phyloP scores from a whole-genome alignment of 1,139 yeast genomes.

The Geotrichum europaeum region DNA sequence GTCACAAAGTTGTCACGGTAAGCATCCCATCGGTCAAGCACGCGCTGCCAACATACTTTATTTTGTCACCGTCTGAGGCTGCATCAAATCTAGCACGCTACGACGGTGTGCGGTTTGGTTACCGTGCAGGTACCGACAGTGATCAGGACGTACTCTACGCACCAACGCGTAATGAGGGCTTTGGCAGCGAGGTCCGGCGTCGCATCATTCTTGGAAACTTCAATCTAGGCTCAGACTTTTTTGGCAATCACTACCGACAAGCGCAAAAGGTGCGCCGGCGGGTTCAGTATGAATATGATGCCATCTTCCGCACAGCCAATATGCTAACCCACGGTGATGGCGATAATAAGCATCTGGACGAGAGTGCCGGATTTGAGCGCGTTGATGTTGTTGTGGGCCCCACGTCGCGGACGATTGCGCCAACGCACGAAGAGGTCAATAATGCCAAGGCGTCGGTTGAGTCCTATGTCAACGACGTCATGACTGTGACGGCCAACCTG shows the following conservation, averaged over 20 bases:
- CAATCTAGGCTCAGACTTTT: constrained; percentile 68
- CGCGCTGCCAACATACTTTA: constrained; percentile 78
- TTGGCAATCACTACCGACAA: constrained; percentile 68
- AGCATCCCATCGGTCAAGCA: constrained; percentile 63
- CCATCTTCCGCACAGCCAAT: constrained; percentile 51
- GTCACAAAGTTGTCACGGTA: constrained; percentile 56
- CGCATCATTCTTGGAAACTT: constrained; percentile 83
- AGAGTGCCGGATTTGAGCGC: constrained; percentile 27
- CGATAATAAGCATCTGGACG: constrained; percentile 13
- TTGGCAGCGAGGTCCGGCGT: constrained; percentile 78
- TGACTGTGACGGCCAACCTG: constrained; percentile 84
- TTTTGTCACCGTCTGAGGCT: constrained; percentile 89
- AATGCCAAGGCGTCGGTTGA: constrained; percentile 43
- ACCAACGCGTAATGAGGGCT: constrained; percentile 55
- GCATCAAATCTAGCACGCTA: constrained; percentile 84
- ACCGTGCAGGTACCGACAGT: constrained; percentile 40
- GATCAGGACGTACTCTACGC: constrained; percentile 42
- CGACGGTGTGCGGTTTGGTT: constrained; percentile 86
- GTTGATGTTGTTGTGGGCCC: constrained; percentile 74
- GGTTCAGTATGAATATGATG: constrained; percentile 60
- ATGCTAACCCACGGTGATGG: constrained; percentile 31
- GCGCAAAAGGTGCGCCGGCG: constrained; percentile 65
- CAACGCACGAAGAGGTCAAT: constrained; percentile 43
- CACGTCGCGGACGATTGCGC: constrained; percentile 60
- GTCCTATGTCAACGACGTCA: constrained; percentile 70